Conservation (phyloP, 345 rosid species). For the Ailanthus altissimus region DNA sequence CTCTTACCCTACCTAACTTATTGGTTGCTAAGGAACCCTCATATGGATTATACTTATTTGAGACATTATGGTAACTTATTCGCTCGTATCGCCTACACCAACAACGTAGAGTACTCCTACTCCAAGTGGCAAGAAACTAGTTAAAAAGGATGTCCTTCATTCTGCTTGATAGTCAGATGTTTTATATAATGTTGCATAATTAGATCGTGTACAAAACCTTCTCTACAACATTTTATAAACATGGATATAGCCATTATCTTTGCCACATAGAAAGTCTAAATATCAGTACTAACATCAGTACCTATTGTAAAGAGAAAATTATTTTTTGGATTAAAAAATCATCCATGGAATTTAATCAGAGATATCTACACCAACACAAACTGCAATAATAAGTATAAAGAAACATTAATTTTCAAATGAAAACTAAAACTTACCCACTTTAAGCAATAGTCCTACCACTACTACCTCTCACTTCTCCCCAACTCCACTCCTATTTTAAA, state of each 20-base stretch:
- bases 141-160: too few relatives aligned
- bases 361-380: not conserved
- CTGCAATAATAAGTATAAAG: not conserved
- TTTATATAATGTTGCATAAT: too few relatives aligned
- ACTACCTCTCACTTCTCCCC: not conserved
- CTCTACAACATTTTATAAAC: too few relatives aligned
- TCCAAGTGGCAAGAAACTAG: too few relatives aligned
- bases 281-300: slow-evolving; percentile 73
- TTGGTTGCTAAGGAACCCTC: too few relatives aligned
- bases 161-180: too few relatives aligned
- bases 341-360: not conserved
- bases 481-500: not conserved
- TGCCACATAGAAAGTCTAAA: slow-evolving; percentile 83
- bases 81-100: too few relatives aligned
- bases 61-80: too few relatives aligned
- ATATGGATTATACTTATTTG: too few relatives aligned
- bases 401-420: not conserved
- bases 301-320: slow-evolving; percentile 33
- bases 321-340: not conserved
- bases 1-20: too few relatives aligned
- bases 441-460: not conserved
- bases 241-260: slow-evolving; percentile 78
- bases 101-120: too few relatives aligned
- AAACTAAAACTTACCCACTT: not conserved
- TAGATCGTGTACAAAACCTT: too few relatives aligned